Base-by-base conservation (phyloP, 768 basidiomycete genomes). In the Termitomyces sp. region DNA sequence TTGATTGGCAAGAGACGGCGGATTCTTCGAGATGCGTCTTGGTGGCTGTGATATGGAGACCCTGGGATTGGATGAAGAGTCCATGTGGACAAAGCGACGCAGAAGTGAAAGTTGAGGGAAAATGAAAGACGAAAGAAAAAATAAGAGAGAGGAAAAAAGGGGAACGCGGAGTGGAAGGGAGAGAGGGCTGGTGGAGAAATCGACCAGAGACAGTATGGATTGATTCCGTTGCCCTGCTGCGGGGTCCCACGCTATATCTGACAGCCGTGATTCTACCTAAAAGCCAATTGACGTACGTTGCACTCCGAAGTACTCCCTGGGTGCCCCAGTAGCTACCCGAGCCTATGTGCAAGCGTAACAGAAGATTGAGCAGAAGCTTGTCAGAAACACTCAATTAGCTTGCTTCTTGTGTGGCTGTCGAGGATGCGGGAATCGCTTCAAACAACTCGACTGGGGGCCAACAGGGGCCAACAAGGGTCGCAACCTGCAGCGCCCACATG, bases 61-160 rank as follows among this genome's bases (percentile, higher is more conserved):
- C 42, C 73, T 67, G 18, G 66, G 66, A 42, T 68, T 67, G 48
- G 69, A 65, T 15, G 66, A 62, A 42, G 65, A 50, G 22, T 65
- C 66, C 68, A 71, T 69, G 58, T 66, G 68, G 70, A 70, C 24
- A 11, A n/a, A 50, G 16, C 36, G 74, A 74, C 69, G 72, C 67
- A 75, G 67, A 69, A 67, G 59, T 64, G 65, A 61, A 65, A 62
- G 63, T 68, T 55, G 49, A 62, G 15, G 33, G 7, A 62, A 55
- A 64, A 49, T 54, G 61, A 59, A 49, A 54, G 51, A 54, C 54
- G 18, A 55, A 34, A 41, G 42, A 59, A 41, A n/a, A 59, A 54
- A 47, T 13, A 54, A 54, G 20, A 33, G 52, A 33, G 36, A 36
- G 54, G 34, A 56, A 61, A 65, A 59, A 63, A 62, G 60, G 61